These are phyloP conservation scores for Chalaropsis thielavioides DNA, from an alignment of 2,329 filamentous ascomycete species.

Conservation along the genomic window DNA sequence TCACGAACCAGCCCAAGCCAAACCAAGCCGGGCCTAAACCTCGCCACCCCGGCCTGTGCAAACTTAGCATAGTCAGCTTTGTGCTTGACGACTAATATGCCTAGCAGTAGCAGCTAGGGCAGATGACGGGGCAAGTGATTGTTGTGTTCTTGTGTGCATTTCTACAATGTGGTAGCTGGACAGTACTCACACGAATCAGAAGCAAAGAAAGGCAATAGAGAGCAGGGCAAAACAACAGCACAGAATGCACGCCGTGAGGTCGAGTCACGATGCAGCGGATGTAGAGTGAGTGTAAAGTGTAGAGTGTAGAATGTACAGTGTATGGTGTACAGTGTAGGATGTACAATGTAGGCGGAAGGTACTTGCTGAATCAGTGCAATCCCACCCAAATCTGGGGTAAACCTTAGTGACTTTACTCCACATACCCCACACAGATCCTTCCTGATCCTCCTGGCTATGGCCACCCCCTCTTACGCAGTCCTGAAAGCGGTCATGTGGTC, in stretches of 20 bases:
- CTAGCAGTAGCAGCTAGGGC: too few species aligned
- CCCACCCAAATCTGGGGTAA: constrained; percentile 5
- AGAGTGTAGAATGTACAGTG: too few species aligned
- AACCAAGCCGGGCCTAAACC: neutral
- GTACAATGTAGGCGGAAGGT: neutral
- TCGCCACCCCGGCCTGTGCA: neutral
- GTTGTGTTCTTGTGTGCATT: too few species aligned
- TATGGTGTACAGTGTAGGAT: too few species aligned
- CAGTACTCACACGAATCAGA: too few species aligned
- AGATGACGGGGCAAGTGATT: too few species aligned
- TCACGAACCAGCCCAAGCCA: neutral
- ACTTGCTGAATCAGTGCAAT: neutral
- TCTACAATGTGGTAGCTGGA: too few species aligned
- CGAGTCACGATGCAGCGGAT: neutral
- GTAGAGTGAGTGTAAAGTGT: too few species aligned
- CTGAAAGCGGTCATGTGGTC: constrained; percentile 14
- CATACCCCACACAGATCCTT: neutral
- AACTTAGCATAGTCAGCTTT: neutral
- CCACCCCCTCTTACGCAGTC: constrained; percentile 5
- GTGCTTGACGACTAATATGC: too few species aligned
- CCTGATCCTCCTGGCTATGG: neutral
- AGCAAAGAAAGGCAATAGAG: too few species aligned
- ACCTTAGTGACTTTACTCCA: neutral
- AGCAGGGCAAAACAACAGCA: neutral
- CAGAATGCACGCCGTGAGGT: neutral